Base-by-base conservation (phyloP, 2,329 filamentous ascomycete genomes). In the Fusarium napiforme region DNA sequence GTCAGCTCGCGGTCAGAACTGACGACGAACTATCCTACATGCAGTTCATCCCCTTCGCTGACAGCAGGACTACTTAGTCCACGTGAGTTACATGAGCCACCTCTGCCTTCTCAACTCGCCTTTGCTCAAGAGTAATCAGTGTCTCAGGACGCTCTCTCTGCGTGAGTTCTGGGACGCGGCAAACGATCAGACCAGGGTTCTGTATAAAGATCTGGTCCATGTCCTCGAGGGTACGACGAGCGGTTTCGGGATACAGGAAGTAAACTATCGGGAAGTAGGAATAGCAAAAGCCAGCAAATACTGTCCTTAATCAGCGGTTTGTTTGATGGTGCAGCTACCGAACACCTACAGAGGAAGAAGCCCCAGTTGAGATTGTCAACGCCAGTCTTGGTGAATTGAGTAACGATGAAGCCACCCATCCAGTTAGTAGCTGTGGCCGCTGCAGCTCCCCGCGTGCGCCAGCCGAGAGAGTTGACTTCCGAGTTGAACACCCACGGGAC, bases 131-230 rank as follows among this genome's bases (percentile, higher is more conserved):
- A 32, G 28, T n/a, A 18, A 56, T 30, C 3, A 56, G 15, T 18
- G 26, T 42, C 21, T 56, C 19, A 7, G 52, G 52, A 19, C 52
- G 52, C 21, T 56, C 37, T 32, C 37, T 28, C 16, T 56, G 37
- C 9, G 52, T 56, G 4, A 56, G 52, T 3, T 56, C 36, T 14
- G n/a, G 36, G 18, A 30, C 12, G 5, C 21, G 52, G 21, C 36
- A 56, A 9, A 56, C 52, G 4, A 56, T 23, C 9, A 42, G 14
- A 5, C 26, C 26, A 2, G 52, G 52, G 12, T 56, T 40, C 21
- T 56, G 37, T 21, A 56, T 56, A 9, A 56, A 56, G 52, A 56
- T 56, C 26, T 56, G 52, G 23, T 56, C 52, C 52, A 56, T 56
- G 7, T 56, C 52, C 23, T 56, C 52, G 5, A 56, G 26, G 2